Evolutionary conservation across 257 asterid genomes (phyloP).

Genomic region (Nicotiana otophora): DNA sequence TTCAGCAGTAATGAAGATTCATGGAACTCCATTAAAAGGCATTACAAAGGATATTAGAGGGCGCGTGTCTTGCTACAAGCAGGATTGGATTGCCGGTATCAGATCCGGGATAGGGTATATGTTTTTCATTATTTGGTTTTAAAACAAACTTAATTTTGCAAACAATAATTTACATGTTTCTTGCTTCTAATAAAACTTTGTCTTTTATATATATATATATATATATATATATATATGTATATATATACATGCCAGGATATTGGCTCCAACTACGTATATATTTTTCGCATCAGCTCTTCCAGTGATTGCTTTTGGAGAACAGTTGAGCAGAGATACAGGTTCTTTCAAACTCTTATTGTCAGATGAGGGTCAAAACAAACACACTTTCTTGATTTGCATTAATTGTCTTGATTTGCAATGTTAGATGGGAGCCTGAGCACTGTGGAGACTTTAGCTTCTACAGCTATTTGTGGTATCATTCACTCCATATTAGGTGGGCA

Average conservation of each 20-base stretch:
- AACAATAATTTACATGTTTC: too few relatives aligned
- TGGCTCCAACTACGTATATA: constrained; percentile 26
- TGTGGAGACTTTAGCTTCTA: constrained; percentile 8
- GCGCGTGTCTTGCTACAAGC: constrained; percentile 18
- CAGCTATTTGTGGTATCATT: constrained; percentile 10
- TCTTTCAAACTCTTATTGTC: background rate
- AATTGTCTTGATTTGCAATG: background rate
- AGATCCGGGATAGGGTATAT: constrained; percentile 16
- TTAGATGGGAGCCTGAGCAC: constrained; percentile 1
- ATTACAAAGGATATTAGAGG: constrained; percentile 13
- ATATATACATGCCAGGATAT: constrained; percentile 5
- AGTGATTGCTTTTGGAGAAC: constrained; percentile 24
- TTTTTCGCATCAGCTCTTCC: constrained; percentile 28
- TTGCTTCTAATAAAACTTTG: background rate
- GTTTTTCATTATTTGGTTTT: background rate
- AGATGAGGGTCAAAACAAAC: background rate
- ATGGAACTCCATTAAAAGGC: constrained; percentile 8
- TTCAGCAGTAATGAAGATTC: background rate
- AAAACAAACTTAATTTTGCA: too few relatives aligned
- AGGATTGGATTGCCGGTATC: constrained; percentile 21
- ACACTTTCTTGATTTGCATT: background rate
- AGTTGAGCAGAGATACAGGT: constrained; percentile 22
- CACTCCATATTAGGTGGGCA: constrained; percentile 12
- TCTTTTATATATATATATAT: too few relatives aligned
- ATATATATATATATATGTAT: too few relatives aligned